A percentile compares a stretch with the other conserved stretches of the same genome.
Conservation (phyloP, 2,329 filamentous ascomycete species). For the Incumbomyces lentus region DNA sequence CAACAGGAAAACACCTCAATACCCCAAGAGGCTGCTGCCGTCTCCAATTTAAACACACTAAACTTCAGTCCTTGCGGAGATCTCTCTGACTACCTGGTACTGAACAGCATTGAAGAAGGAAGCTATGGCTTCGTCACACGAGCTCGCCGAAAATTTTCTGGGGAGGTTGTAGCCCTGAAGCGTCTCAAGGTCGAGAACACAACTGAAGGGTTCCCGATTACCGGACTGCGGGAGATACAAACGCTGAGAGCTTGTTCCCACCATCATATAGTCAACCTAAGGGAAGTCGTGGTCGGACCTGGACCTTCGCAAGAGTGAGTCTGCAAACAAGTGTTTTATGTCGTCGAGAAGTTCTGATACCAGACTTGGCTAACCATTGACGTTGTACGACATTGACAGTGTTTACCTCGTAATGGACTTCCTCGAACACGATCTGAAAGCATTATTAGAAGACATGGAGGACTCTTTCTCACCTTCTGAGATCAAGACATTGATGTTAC, state of each 20-base stretch:
- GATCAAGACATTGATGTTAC: constrained; percentile 77
- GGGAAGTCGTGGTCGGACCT: constrained; percentile 74
- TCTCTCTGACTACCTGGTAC: constrained; percentile 77
- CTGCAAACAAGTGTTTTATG: constrained; percentile 6
- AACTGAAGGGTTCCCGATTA: constrained; percentile 75
- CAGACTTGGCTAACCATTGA: constrained; percentile 27
- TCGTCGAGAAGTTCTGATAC: constrained; percentile 30
- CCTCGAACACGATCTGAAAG: constrained; percentile 91
- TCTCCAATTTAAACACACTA: constrained; percentile 61
- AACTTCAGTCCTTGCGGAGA: constrained; percentile 63
- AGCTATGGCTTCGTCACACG: constrained; percentile 91
- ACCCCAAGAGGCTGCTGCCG: constrained; percentile 33
- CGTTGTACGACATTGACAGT: constrained; percentile 37
- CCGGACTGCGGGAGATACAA: constrained; percentile 85
- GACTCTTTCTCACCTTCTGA: constrained; percentile 90
- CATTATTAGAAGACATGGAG: constrained; percentile 83
- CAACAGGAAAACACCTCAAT: constrained; percentile 52
- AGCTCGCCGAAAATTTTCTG: constrained; percentile 62
- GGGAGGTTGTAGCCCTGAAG: constrained; percentile 81
- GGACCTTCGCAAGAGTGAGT: constrained; percentile 45
- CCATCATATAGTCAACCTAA: constrained; percentile 68
- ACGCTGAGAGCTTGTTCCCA: constrained; percentile 73
- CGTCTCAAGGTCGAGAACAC: constrained; percentile 77
- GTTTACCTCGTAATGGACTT: constrained; percentile 96
- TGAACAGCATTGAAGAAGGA: constrained; percentile 96